A percentile compares a stretch with the other conserved stretches of the same genome.
Evolutionary conservation across 176 grass and related monocot genomes (phyloP).

Genomic region (Guadua angustifolia): DNA sequence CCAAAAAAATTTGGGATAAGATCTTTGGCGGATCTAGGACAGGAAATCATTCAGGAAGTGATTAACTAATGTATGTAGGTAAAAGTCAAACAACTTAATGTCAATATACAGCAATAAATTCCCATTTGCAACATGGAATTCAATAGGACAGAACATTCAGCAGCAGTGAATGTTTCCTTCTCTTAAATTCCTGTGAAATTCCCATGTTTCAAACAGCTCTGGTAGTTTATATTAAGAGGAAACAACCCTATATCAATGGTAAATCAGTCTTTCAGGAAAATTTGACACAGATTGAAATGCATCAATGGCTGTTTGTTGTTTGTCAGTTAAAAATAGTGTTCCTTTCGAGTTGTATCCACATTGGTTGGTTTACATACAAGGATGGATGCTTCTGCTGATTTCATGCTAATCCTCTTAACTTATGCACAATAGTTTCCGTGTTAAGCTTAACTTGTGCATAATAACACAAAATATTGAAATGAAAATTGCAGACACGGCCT

Average conservation of each 20-base stretch:
- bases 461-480: neutral
- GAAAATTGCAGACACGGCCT: neutral
- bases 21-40: neutral
- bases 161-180: neutral
- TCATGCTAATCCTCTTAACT: neutral
- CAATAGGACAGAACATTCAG: neutral
- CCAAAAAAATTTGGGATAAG: neutral
- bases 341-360: neutral
- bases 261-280: slow-evolving; percentile 18
- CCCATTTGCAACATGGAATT: slow-evolving; percentile 21
- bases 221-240: neutral
- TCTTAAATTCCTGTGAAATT: neutral
- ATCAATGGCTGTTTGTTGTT: neutral
- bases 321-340: neutral
- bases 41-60: neutral
- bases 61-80: neutral
- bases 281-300: neutral
- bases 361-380: neutral
- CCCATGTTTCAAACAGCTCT: neutral
- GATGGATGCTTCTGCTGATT: slow-evolving; percentile 24
- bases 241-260: neutral
- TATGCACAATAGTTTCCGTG: slow-evolving; percentile 1
- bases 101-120: neutral
- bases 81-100: slow-evolving; percentile 13
- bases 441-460: slow-evolving; percentile 10